These are phyloP conservation scores for Thermothielavioides terrestris DNA, from an alignment of 495 filamentous ascomycete species.

Conservation along the genomic window DNA sequence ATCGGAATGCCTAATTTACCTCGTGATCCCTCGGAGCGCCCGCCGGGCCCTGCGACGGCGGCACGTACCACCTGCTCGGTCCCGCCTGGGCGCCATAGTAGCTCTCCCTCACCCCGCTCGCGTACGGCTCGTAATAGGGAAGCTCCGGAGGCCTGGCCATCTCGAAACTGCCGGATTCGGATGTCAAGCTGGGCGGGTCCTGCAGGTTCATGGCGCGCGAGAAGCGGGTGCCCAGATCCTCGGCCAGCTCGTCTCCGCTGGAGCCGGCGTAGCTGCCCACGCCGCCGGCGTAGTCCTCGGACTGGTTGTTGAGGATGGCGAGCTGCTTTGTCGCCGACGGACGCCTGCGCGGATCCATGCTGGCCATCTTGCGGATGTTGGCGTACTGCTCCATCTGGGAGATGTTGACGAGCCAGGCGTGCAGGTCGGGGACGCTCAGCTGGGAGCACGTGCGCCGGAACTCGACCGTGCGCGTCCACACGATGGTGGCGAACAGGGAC, in stretches of 20 bases:
- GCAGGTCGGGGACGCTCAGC: constrained; percentile 11
- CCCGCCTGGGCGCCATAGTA: constrained; percentile 1
- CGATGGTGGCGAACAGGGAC: constrained; percentile 36
- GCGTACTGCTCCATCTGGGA: constrained; percentile 9
- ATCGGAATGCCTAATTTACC: constrained; percentile 6
- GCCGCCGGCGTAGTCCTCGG: background rate
- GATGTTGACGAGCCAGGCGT: constrained; percentile 12
- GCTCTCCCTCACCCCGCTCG: background rate
- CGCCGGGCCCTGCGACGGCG: background rate
- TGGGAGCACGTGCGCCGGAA: constrained; percentile 16
- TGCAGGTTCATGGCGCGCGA: constrained; percentile 4
- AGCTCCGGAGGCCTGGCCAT: constrained; percentile 8
- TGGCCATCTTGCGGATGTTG: constrained; percentile 17
- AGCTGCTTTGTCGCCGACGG: constrained; percentile 18
- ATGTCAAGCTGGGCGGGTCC: background rate
- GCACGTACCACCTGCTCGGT: constrained; percentile 8
- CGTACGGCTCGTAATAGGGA: constrained; percentile 23
- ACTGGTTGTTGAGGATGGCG: constrained; percentile 6
- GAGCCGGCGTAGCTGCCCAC: background rate
- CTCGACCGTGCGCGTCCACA: constrained; percentile 22
- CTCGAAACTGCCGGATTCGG: constrained; percentile 3
- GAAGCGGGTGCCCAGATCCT: constrained; percentile 7
- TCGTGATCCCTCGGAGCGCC: constrained; percentile 5
- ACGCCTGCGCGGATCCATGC: constrained; percentile 13
- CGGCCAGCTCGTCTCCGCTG: background rate